phyloP scores from a whole-genome alignment of 2,329 filamentous ascomycete species.

The Exophiala spinifera region DNA sequence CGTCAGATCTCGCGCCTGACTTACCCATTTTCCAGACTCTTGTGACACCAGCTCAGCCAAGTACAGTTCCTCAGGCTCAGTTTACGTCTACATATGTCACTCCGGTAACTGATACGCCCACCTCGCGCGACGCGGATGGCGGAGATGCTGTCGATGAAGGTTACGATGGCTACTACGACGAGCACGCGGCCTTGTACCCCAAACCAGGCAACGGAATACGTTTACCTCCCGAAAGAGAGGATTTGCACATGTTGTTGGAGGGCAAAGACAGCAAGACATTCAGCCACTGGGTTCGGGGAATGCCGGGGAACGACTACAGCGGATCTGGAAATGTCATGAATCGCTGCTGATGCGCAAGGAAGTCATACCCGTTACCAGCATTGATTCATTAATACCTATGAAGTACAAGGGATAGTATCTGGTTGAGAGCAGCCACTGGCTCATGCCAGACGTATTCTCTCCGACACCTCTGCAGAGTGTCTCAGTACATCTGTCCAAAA shows the following conservation, averaged over 20 bases:
- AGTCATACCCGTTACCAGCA: background rate
- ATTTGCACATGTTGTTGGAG: constrained; percentile 62
- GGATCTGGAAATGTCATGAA: constrained; percentile 18
- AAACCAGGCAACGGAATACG: constrained; percentile 58
- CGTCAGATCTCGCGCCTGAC: constrained; percentile 27
- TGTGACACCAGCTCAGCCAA: constrained; percentile 9
- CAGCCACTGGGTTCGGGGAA: constrained; percentile 43
- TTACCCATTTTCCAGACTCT: constrained; percentile 27
- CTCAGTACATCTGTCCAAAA: too few species aligned
- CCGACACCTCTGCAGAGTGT: too few species aligned
- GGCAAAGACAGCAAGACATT: constrained; percentile 56
- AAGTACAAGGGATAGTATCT: too few species aligned
- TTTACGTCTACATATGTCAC: constrained; percentile 28
- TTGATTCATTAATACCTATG: too few species aligned
- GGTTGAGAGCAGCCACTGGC: too few species aligned
- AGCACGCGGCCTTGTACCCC: constrained; percentile 60
- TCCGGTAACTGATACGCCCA: constrained; percentile 12
- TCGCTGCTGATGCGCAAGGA: background rate
- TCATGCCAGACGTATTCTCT: too few species aligned
- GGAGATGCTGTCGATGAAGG: constrained; percentile 33
- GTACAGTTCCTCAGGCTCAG: constrained; percentile 17
- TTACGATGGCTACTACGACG: constrained; percentile 51
- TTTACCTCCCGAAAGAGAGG: constrained; percentile 55
- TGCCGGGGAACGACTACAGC: constrained; percentile 17
- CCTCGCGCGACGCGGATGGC: constrained; percentile 4